These are phyloP conservation scores for Pleurotus cornucopiae DNA, from an alignment of 768 basidiomycete species.

Conservation along the genomic window DNA sequence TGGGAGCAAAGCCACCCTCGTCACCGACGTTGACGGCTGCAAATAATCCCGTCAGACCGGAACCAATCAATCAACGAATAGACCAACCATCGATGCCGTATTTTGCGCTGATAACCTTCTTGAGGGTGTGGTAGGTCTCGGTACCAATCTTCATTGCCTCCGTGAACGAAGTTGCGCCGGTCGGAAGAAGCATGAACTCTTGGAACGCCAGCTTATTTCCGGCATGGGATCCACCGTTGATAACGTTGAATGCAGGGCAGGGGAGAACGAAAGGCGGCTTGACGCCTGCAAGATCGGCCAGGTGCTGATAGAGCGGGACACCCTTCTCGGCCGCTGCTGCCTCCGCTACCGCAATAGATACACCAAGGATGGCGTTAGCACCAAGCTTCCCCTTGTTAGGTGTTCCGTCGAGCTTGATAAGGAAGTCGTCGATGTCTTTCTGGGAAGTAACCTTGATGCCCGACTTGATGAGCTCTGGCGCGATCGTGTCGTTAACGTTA, in stretches of 20 bases:
- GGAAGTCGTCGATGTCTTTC: constrained; percentile 94
- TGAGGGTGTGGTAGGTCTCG: constrained; percentile 96
- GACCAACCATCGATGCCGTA: constrained; percentile 94
- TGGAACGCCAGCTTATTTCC: constrained; percentile 99
- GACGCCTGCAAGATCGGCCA: constrained; percentile 93
- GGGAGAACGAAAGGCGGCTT: constrained; percentile 93
- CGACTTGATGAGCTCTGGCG: constrained; percentile 81
- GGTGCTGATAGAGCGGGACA: constrained; percentile 92
- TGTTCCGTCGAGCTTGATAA: constrained; percentile 97
- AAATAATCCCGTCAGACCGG: constrained; percentile 12
- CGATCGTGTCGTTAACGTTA: constrained; percentile 92
- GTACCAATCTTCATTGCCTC: constrained; percentile 99
- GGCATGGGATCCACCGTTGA: constrained; percentile 99
- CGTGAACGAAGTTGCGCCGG: constrained; percentile 85
- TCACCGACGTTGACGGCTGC: constrained; percentile 98
- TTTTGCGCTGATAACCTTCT: constrained; percentile 98
- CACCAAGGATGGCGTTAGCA: constrained; percentile 98
- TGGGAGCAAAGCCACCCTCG: constrained; percentile 99
- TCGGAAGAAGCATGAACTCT: constrained; percentile 99
- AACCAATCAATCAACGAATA: constrained; percentile 8
- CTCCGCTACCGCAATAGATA: constrained; percentile 92
- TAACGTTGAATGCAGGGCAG: constrained; percentile 94
- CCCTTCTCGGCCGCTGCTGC: constrained; percentile 95
- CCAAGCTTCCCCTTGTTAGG: constrained; percentile 99
- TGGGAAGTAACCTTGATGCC: constrained; percentile 83